These are phyloP conservation scores for Tuber brumale DNA, from an alignment of 495 filamentous ascomycete species.

Conservation along the genomic window DNA sequence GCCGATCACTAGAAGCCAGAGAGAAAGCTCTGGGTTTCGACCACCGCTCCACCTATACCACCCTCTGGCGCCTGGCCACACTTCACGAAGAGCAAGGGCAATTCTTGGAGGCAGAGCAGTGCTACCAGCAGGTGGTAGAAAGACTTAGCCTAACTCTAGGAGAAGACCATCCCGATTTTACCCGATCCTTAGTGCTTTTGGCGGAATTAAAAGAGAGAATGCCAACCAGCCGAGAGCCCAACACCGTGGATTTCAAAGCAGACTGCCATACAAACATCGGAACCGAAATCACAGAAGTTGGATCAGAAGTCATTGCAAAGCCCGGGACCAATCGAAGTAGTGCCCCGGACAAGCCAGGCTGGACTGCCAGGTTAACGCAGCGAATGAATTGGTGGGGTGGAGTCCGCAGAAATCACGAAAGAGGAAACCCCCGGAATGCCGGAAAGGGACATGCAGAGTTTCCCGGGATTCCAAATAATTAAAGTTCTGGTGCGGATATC, in stretches of 20 bases:
- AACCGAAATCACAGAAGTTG: not conserved
- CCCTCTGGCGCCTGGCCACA: not conserved
- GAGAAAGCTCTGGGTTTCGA: slow-evolving; percentile 23
- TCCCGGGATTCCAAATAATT: not conserved
- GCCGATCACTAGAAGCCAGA: slow-evolving; percentile 20
- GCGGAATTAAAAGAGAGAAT: not conserved
- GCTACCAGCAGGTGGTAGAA: not conserved
- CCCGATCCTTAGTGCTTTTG: not conserved
- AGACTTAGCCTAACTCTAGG: not conserved
- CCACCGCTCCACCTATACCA: slow-evolving; percentile 5
- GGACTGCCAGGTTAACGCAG: no score
- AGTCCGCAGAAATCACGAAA: not conserved
- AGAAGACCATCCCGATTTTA: not conserved
- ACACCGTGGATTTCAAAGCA: rapidly evolving
- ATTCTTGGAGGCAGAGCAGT: not conserved
- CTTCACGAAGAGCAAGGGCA: not conserved
- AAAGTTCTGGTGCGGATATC: not conserved
- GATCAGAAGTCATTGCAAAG: not conserved
- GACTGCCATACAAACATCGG: not conserved
- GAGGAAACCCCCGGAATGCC: not conserved
- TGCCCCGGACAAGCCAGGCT: not conserved
- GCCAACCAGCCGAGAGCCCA: not conserved
- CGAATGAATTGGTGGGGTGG: not conserved
- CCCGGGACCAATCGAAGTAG: not conserved
- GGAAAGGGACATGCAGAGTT: not conserved